A percentile compares a stretch with the other conserved stretches of the same genome.
These are phyloP conservation scores for Pterocarpus macrocarpus DNA, from an alignment of 306 rosid genomes.

Conservation along the genomic window DNA sequence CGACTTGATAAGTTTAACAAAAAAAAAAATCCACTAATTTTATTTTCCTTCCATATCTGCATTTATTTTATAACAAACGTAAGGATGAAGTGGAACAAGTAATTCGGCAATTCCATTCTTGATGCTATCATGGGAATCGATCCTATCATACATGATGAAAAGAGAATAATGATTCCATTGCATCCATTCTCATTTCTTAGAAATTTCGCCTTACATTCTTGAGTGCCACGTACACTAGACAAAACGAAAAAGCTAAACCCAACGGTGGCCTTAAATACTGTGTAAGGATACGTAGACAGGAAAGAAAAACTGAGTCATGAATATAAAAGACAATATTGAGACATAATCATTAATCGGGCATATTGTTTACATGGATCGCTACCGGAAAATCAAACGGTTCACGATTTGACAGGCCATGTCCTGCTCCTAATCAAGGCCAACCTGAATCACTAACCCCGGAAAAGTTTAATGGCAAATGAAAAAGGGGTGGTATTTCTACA, in stretches of 20 bases:
- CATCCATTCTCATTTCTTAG: no score
- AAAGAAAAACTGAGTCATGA: background rate
- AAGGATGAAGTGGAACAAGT: no score
- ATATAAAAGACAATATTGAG: background rate
- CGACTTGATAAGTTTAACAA: no score
- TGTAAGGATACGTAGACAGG: background rate
- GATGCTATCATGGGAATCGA: no score
- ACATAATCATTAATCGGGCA: background rate
- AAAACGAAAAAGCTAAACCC: background rate
- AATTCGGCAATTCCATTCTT: no score
- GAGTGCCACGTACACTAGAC: background rate
- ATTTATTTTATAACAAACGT: no score
- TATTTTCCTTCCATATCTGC: no score
- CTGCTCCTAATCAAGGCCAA: background rate
- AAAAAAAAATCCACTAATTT: no score
- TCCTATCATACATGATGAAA: no score
- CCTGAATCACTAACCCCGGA: background rate
- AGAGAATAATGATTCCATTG: no score
- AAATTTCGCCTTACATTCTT: background rate
- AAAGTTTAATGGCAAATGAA: background rate
- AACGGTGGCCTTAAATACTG: background rate
- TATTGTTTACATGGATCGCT: background rate
- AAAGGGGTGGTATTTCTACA: no score
- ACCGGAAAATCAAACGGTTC: background rate
- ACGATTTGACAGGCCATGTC: background rate